phyloP scores from a whole-genome alignment of 148 eudicot genomes.

The Nyssa sinensis region DNA sequence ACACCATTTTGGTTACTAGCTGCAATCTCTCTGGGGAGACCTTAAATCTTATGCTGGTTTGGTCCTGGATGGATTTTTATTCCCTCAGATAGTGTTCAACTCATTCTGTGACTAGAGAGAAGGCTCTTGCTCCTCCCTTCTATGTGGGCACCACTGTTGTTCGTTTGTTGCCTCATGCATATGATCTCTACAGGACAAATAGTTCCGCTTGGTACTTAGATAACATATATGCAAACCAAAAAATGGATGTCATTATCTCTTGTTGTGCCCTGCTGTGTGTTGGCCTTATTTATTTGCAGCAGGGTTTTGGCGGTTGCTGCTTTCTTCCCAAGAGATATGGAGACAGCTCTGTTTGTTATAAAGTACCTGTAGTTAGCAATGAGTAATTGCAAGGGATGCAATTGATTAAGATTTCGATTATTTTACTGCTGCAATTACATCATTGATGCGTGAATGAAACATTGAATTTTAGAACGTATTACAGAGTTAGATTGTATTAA shows the following conservation, averaged over 20 bases:
- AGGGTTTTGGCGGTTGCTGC: conserved; percentile 67
- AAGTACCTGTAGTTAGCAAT: conserved; percentile 42
- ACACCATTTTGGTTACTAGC: conserved; percentile 7
- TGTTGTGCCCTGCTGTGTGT: conserved; percentile 49
- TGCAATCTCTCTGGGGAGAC: conserved; percentile 53
- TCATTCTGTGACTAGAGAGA: conserved; percentile 47
- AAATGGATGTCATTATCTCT: conserved; percentile 58
- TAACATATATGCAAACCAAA: conserved; percentile 65
- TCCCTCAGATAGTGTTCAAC: conserved; percentile 83
- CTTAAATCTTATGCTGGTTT: conserved; percentile 78
- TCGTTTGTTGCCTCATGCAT: conserved; percentile 74
- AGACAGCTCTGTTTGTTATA: conserved; percentile 48
- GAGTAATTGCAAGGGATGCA: conserved; percentile 1
- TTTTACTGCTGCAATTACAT: neutral
- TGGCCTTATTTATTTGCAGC: conserved; percentile 59
- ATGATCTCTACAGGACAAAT: conserved; percentile 61
- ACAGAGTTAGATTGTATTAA: too few species aligned
- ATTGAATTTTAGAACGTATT: neutral
- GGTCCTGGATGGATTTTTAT: conserved; percentile 65
- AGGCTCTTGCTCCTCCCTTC: conserved; percentile 50
- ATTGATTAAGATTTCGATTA: neutral
- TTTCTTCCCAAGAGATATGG: conserved; percentile 60
- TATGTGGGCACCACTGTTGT: conserved; percentile 67
- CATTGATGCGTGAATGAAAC: neutral
- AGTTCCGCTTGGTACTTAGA: conserved; percentile 42